A percentile compares a stretch with the other conserved stretches of the same genome.
Conservation (phyloP, 2,329 filamentous ascomycete species). For the Exserohilum rostratum region DNA sequence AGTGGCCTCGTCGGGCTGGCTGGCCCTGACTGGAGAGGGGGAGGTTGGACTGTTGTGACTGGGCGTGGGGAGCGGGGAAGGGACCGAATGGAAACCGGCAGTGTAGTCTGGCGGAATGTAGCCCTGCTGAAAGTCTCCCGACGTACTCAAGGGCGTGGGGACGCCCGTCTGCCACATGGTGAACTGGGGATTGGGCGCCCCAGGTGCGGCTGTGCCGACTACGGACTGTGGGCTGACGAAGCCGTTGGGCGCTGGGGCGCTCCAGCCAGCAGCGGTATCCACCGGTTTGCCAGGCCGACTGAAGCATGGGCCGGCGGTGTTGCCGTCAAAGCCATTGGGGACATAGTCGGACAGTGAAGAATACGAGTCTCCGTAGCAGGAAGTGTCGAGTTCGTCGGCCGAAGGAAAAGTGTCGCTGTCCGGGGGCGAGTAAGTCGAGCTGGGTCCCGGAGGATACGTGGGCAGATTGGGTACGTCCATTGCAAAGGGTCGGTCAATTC, state of each 20-base stretch:
- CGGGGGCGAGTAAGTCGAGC: conserved; percentile 9
- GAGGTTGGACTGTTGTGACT: conserved; percentile 5
- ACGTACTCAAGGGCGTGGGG: conserved; percentile 5
- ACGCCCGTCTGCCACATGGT: conserved; percentile 4
- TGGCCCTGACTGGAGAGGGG: not conserved
- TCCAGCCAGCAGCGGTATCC: conserved; percentile 3
- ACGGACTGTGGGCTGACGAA: conserved; percentile 3
- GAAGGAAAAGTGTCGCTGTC: conserved; percentile 13
- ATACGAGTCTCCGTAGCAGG: conserved; percentile 8
- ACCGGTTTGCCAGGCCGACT: conserved; percentile 1
- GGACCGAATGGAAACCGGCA: conserved; percentile 3
- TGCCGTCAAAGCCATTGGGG: not conserved
- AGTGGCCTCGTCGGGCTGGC: not conserved
- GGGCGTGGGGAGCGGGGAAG: conserved; percentile 10
- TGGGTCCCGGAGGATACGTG: conserved; percentile 1
- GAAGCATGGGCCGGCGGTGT: conserved; percentile 1
- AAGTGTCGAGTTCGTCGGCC: conserved; percentile 7
- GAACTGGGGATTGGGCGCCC: not conserved
- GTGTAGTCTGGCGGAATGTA: conserved; percentile 4
- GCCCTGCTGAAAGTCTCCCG: conserved; percentile 6
- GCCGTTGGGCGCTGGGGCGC: conserved; percentile 3
- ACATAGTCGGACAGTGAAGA: conserved; percentile 4
- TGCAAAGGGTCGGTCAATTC: not conserved
- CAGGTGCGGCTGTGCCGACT: not conserved
- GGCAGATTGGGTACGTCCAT: conserved; percentile 10